A percentile compares a stretch with the other conserved stretches of the same genome.
Conservation (phyloP, 202 grass and related monocot genomes). For the Zoysia matrella region DNA sequence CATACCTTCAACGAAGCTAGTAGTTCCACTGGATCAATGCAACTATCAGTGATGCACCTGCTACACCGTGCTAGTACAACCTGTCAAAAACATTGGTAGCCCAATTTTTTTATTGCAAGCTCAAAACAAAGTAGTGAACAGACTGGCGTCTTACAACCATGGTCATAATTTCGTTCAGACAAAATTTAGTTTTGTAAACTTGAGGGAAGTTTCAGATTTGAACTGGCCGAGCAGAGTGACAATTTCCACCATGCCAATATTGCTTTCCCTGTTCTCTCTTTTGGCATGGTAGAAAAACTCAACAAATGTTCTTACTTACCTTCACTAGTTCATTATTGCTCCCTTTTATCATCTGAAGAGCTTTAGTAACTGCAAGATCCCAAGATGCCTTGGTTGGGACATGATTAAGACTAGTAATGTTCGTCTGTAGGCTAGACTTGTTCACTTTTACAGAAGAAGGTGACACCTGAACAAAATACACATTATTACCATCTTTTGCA, state of each 20-base stretch:
- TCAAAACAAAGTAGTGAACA: background rate
- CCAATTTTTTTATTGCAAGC: background rate
- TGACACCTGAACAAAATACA: conserved; percentile 66
- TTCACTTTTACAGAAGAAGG: conserved; percentile 56
- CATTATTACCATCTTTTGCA: conserved; percentile 1
- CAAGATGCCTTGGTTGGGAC: conserved; percentile 81
- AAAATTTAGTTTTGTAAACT: background rate
- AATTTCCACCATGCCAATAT: background rate
- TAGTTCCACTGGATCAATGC: conserved; percentile 76
- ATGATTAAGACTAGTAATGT: conserved; percentile 73
- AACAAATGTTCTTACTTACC: conserved; percentile 42
- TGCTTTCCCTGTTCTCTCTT: background rate
- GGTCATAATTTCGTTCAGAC: background rate
- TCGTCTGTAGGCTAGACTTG: conserved; percentile 54
- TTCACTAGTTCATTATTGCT: conserved; percentile 72
- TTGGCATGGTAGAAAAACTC: background rate
- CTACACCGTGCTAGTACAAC: conserved; percentile 94
- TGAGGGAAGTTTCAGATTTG: conserved; percentile 9
- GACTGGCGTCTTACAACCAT: background rate
- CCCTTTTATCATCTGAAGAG: conserved; percentile 86
- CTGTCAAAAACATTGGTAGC: conserved; percentile 40
- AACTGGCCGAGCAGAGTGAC: background rate
- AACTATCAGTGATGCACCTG: conserved; percentile 81
- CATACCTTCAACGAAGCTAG: conserved; percentile 72
- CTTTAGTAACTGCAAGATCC: conserved; percentile 83